Percentiles rank a stretch among this genome's conserved stretches.
phyloP scores from a whole-genome alignment of 139 green algal species.

The Tetradesmus lagerheimii region DNA sequence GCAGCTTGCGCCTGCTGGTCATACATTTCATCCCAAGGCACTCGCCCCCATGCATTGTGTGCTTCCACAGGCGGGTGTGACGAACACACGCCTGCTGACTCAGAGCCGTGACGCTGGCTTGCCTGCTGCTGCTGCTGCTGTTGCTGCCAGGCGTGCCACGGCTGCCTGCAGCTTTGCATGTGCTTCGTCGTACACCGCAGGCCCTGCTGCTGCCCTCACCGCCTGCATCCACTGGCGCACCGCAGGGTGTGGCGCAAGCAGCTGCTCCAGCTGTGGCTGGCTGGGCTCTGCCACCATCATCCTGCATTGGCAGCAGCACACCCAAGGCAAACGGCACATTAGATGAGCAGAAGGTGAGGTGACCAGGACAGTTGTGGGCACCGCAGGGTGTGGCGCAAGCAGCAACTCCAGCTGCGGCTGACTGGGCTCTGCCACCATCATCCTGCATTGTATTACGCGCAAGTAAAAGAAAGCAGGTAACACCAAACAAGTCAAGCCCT shows the following conservation, averaged over 20 bases:
- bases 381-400: background rate
- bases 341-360: background rate
- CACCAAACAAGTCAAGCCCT: too few relatives aligned
- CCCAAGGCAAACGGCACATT: background rate
- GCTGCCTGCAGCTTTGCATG: constrained; percentile 12
- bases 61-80: too few relatives aligned
- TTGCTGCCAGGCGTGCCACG: constrained; percentile 12
- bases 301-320: background rate
- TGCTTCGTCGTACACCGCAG: constrained; percentile 18
- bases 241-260: constrained; percentile 14
- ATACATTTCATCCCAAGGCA: too few relatives aligned
- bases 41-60: too few relatives aligned
- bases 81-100: too few relatives aligned
- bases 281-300: constrained; percentile 36
- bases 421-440: constrained; percentile 26
- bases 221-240: constrained; percentile 27
- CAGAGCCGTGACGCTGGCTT: constrained; percentile 7
- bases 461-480: background rate
- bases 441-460: background rate
- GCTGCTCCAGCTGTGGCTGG: constrained; percentile 29
- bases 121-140: background rate
- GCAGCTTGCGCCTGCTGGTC: too few relatives aligned
- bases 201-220: background rate
- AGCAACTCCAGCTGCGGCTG: constrained; percentile 27
- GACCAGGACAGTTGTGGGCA: background rate